Conservation (phyloP, 2,329 filamentous ascomycete species). For the Sporothrix pseudoabietina region DNA sequence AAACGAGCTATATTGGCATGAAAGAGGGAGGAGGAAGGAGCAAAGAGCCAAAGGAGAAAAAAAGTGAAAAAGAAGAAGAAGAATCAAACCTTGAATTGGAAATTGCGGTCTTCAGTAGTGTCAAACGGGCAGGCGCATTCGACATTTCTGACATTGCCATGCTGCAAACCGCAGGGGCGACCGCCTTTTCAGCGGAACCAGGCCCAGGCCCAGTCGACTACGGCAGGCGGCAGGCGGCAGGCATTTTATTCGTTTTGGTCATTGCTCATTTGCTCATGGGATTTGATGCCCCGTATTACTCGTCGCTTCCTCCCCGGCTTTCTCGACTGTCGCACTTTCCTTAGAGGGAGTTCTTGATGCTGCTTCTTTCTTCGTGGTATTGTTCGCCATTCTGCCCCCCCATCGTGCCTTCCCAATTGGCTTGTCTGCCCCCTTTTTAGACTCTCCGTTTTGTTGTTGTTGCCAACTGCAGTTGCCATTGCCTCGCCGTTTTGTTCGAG, state of each 20-base stretch:
- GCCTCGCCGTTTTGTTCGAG: background rate
- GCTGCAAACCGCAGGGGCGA: background rate
- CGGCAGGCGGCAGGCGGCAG: background rate
- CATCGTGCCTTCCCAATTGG: slow-evolving; percentile 1
- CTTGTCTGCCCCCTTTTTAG: background rate
- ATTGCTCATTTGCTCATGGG: background rate
- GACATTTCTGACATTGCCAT: slow-evolving; percentile 15
- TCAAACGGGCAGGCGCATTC: slow-evolving; percentile 14
- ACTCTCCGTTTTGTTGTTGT: background rate
- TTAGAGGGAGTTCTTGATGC: background rate
- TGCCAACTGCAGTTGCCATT: background rate
- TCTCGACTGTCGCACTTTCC: background rate
- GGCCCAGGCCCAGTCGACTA: too few relatives aligned
- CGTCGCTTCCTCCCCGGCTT: background rate
- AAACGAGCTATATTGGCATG: background rate
- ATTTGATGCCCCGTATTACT: background rate
- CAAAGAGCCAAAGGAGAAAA: background rate
- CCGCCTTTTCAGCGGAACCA: slow-evolving; percentile 3
- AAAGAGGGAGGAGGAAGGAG: slow-evolving; percentile 7
- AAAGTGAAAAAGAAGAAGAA: background rate
- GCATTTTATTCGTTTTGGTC: background rate
- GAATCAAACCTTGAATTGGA: background rate
- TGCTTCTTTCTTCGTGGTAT: background rate
- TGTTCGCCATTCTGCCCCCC: background rate
- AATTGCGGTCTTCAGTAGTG: slow-evolving; percentile 3